A percentile compares a stretch with the other conserved stretches of the same genome.
Conservation (phyloP, 1,284 basidiomycete genomes). For the Trametes polyzona region DNA sequence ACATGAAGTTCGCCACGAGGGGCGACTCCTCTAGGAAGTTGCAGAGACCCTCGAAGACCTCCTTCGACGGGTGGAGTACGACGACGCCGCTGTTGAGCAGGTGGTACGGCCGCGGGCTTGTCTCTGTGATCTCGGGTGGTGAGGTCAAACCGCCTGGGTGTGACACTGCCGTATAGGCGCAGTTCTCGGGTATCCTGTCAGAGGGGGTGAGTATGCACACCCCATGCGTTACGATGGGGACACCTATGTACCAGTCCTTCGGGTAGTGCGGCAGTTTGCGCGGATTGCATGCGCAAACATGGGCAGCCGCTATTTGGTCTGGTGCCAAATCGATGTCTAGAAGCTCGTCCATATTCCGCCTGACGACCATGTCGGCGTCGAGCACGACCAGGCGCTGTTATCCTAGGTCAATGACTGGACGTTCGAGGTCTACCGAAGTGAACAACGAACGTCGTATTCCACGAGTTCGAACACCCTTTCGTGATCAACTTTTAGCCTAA, state of each 20-base stretch:
- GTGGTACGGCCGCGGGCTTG: conserved; percentile 71
- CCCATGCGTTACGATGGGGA: background rate
- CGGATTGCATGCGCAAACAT: conserved; percentile 95
- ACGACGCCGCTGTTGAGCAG: conserved; percentile 92
- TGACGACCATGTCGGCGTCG: conserved; percentile 92
- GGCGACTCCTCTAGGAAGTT: conserved; percentile 72
- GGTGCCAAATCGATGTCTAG: conserved; percentile 69
- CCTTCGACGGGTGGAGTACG: conserved; percentile 77
- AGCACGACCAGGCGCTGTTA: conserved; percentile 79
- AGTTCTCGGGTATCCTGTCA: conserved; percentile 86
- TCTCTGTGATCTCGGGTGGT: conserved; percentile 50
- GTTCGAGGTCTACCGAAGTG: background rate
- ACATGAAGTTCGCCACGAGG: conserved; percentile 71
- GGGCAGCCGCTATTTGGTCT: conserved; percentile 83
- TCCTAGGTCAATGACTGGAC: background rate
- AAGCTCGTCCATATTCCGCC: conserved; percentile 90
- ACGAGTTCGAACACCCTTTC: conserved; percentile 74
- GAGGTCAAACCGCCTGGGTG: conserved; percentile 52
- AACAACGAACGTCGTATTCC: conserved; percentile 69
- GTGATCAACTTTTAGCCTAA: background rate
- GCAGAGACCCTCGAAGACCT: conserved; percentile 55
- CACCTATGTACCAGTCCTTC: conserved; percentile 78
- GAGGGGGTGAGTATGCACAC: background rate
- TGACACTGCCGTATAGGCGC: conserved; percentile 73
- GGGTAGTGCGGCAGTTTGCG: conserved; percentile 85